Base-by-base conservation (phyloP, 768 basidiomycete species). In the Harrya chromipes region DNA sequence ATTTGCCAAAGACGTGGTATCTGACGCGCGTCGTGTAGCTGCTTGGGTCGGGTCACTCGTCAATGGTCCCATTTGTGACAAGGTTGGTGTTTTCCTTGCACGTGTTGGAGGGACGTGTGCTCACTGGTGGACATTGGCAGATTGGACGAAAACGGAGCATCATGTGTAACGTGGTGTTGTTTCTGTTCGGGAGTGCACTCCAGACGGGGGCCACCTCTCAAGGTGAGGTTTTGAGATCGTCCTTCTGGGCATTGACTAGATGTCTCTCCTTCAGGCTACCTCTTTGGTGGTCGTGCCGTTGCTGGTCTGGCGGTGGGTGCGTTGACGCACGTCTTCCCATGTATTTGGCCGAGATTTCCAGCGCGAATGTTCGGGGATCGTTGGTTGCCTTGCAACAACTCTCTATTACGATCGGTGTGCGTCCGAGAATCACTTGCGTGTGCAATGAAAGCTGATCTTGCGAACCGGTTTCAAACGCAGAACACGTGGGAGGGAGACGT, bases 341-440 rank as follows among this genome's bases (percentile, higher is more conserved):
- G 58, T 72, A 72, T 41, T 46, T 71, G 50, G 71, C 70, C 37
- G 70, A 72, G 55, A 72, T 72, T 24, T 71, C 70, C 2, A 71
- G 66, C n/a, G 61, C 67, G 10, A 71, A 71, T 17, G 50, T 71
- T 23, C 68, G 71, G 41, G 71, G 71, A 37, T 68, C 70, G 4
- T 44, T 72, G 29, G 68, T 72, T 33, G 57, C 71, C 16, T 54
- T 72, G 19, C 68, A 71, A 31, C 70, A 72, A 43, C 57, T 72
- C 5, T 52, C 66, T 19, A 71, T 72, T 8, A 70, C 68, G 27
- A 46, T 64, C 7, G 71, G 71, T n/a, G 71, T 72, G 39, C 40
- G 57, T 56, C 39, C 46, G 37, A 53, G 36, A n/a, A 37, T 41
- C 16, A 13, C 13, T 27, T 19, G n/a, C 21, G 20, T 3, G 31